Conservation (phyloP, 805 yeast genomes). For the Clavispora phyllophila region DNA sequence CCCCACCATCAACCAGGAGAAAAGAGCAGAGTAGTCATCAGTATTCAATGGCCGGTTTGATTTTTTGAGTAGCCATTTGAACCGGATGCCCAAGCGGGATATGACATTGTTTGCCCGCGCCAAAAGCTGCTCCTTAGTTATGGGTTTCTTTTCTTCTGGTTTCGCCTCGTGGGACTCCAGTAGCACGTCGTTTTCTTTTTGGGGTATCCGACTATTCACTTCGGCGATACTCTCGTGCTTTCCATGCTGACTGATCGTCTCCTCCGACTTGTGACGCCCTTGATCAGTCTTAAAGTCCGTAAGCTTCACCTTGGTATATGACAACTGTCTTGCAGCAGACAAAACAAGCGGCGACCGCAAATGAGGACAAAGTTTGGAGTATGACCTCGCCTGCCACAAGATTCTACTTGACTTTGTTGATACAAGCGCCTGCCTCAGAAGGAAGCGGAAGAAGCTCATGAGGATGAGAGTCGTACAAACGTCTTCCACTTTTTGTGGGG, state of each 20-base stretch:
- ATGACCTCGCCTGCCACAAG: not conserved
- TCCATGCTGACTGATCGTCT: not conserved
- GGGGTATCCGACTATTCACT: not conserved
- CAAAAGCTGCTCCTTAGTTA: slow-evolving; percentile 21
- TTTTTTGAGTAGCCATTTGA: slow-evolving; percentile 72
- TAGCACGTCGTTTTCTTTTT: not conserved
- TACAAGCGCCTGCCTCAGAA: not conserved
- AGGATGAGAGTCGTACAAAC: not conserved
- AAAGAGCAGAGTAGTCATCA: slow-evolving; percentile 87
- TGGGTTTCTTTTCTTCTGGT: not conserved
- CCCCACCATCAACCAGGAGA: slow-evolving; percentile 89
- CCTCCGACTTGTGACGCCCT: not conserved
- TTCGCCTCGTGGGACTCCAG: not conserved
- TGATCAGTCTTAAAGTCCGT: not conserved
- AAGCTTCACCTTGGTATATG: not conserved
- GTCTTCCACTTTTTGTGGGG: not conserved
- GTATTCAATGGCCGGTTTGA: slow-evolving; percentile 81
- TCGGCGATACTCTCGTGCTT: not conserved
- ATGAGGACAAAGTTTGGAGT: not conserved
- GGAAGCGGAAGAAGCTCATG: not conserved
- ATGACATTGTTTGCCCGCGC: slow-evolving; percentile 26
- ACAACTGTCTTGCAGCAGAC: not conserved
- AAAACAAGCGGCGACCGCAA: not conserved
- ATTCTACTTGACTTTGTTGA: not conserved
- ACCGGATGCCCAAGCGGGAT: slow-evolving; percentile 27